Conservation (phyloP, 495 filamentous ascomycete species). For the Evernia prunastri region DNA sequence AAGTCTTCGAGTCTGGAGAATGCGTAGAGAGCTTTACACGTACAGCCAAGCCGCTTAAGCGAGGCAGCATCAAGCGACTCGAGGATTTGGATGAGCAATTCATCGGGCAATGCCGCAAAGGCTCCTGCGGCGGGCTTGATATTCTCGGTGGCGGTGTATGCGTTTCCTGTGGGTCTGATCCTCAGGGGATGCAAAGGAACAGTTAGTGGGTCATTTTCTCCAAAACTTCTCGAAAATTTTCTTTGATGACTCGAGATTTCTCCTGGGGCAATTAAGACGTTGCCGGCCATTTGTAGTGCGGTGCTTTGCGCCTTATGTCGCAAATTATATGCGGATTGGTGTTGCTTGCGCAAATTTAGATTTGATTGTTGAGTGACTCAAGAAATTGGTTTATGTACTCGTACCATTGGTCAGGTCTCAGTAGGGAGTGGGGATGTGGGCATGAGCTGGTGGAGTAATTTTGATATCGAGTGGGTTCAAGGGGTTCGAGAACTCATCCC, state of each 20-base stretch:
- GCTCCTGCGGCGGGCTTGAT: slow-evolving; percentile 57
- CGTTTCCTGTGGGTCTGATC: slow-evolving; percentile 85
- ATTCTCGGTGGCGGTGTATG: slow-evolving; percentile 58
- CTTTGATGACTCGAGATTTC: neutral
- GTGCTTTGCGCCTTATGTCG: neutral
- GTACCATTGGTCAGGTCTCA: neutral
- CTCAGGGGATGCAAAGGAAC: slow-evolving; percentile 78
- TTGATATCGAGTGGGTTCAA: too few species aligned
- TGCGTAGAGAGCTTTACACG: slow-evolving; percentile 85
- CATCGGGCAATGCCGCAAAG: slow-evolving; percentile 67
- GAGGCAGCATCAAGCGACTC: slow-evolving; percentile 62
- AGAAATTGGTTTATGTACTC: neutral
- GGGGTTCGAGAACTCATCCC: too few species aligned
- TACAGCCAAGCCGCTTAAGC: slow-evolving; percentile 62
- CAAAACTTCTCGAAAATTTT: too few species aligned
- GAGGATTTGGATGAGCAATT: slow-evolving; percentile 68
- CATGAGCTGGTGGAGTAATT: too few species aligned
- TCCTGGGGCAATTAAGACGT: neutral
- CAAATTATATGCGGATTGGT: neutral
- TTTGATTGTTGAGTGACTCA: neutral
- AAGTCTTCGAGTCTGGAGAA: slow-evolving; percentile 80
- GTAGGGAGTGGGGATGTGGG: too few species aligned
- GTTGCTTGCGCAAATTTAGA: neutral
- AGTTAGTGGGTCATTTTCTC: neutral
- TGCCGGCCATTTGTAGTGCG: neutral